phyloP scores from a whole-genome alignment of 2,329 filamentous ascomycete genomes.

The Aureobasidium sp. region DNA sequence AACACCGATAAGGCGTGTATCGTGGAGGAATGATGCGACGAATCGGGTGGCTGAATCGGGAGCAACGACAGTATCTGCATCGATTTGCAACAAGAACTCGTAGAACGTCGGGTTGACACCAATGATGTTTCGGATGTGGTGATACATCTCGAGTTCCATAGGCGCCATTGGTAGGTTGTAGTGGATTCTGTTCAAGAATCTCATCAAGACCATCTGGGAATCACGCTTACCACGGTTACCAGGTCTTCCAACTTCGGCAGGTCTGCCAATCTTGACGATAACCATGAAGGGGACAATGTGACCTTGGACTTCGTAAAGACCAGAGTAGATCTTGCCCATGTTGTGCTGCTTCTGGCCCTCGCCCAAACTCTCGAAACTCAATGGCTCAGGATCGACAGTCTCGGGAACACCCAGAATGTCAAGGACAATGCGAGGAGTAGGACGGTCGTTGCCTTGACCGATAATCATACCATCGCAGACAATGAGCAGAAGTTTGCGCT shows the following conservation, averaged over 20 bases:
- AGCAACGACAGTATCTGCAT: conserved; percentile 92
- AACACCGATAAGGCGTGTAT: conserved; percentile 86
- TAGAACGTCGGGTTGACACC: conserved; percentile 98
- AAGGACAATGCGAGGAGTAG: conserved; percentile 89
- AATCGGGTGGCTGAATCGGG: conserved; percentile 86
- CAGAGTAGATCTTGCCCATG: conserved; percentile 98
- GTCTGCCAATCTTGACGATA: conserved; percentile 88
- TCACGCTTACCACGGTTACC: conserved; percentile 99
- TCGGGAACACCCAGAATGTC: conserved; percentile 95
- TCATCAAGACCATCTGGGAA: conserved; percentile 97
- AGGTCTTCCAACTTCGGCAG: conserved; percentile 64
- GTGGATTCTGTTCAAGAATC: conserved; percentile 97
- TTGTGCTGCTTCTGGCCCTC: conserved; percentile 98
- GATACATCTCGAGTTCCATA: conserved; percentile 94
- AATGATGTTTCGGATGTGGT: conserved; percentile 97
- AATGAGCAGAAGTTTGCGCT: conserved; percentile 88
- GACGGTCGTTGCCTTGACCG: conserved; percentile 92
- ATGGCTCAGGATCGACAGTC: conserved; percentile 84
- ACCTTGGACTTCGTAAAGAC: conserved; percentile 93
- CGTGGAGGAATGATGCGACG: conserved; percentile 82
- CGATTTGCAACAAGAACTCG: conserved; percentile 92
- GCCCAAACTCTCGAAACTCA: conserved; percentile 94
- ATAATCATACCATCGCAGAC: conserved; percentile 99
- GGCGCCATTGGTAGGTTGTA: conserved; percentile 96
- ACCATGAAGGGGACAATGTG: conserved; percentile 98